Evolutionary conservation across 345 rosid species (phyloP), one percentile per base, ranked within the genome.

Genomic region (Physaria fendleri): DNA sequence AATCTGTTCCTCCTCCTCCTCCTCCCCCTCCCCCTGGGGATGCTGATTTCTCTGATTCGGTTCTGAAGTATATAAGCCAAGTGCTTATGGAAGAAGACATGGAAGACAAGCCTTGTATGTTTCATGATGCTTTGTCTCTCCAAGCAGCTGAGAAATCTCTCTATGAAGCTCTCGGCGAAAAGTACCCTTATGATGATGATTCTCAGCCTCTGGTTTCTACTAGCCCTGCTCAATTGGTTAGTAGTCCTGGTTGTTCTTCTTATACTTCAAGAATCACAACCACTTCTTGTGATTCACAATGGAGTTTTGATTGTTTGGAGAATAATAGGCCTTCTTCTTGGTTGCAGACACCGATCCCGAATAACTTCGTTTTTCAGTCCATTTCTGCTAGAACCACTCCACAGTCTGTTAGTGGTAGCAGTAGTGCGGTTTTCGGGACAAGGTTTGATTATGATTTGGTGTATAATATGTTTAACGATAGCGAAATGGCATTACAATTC

Each of bases 61-160:
- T 81, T 65, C 62, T 89, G 38, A 68, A 66, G 11, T 86, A 86
- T 80, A 81, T 81, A 46, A 84, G 74, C 25, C 82, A 78, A 73
- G 83, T 86, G 14, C 90, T 90, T 30, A 79, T 86, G 90, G 88
- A 90, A 63, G 95, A 89, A 45, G 80, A 81, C 71, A 75, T 75
- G 68, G 85, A 75, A 11, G 87, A 78, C 28, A 78, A 78, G 56
- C 67, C 87, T 15, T 72, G 72, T 56, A 77, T 76, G 82, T 78
- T 84, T 59, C 80, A 74, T 13, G 86, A 84, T 52, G 74, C 86
- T 15, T 73, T 81, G 51, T 88, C 81, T 74, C 88, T 90, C 25
- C 84, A 79, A 77, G 83, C 85, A 22, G 84, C 94, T 13, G 87
- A 86, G 69, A 82, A 76, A 44, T 79, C 89, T 24, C 78, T 89